Percentiles rank a stretch among this genome's conserved stretches.
These are phyloP conservation scores for Pluteus cervinus DNA, from an alignment of 768 basidiomycete genomes.

Conservation along the genomic window DNA sequence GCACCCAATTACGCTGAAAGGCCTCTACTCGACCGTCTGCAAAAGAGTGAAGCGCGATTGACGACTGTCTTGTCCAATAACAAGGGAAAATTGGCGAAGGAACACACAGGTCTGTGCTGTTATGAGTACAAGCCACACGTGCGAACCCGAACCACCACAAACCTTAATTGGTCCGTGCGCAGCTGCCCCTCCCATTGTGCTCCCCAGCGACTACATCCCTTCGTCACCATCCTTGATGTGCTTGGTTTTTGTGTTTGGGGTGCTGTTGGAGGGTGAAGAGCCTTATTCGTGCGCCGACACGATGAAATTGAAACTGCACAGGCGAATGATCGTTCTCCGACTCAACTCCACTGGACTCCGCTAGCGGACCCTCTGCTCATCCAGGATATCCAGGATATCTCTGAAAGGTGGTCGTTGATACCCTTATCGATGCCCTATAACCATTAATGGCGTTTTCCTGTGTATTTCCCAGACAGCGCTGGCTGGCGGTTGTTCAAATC, in stretches of 20 bases:
- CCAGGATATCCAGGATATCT: too few relatives aligned
- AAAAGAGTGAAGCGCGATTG: conserved; percentile 1
- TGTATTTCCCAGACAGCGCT: too few relatives aligned
- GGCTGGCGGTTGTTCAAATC: too few relatives aligned
- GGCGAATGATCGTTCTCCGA: too few relatives aligned
- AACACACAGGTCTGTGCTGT: conserved; percentile 4
- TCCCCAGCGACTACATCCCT: background rate
- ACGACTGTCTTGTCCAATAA: conserved; percentile 1
- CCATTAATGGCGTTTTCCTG: too few relatives aligned
- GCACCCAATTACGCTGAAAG: background rate
- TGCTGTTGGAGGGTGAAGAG: background rate
- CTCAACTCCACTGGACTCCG: background rate
- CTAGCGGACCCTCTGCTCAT: background rate
- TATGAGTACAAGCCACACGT: conserved; percentile 13
- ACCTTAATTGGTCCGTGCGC: conserved; percentile 6
- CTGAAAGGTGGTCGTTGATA: too few relatives aligned
- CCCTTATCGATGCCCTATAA: too few relatives aligned
- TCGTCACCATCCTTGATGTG: conserved; percentile 1
- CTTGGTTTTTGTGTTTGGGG: background rate
- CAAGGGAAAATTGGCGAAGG: conserved; percentile 7
- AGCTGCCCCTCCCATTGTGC: background rate
- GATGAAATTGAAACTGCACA: background rate
- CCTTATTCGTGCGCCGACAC: background rate
- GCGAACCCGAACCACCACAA: conserved; percentile 12
- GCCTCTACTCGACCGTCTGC: background rate